Evolutionary conservation across 306 rosid genomes (phyloP), one percentile per base, ranked within the genome.

Genomic region (Calophaca sinica): DNA sequence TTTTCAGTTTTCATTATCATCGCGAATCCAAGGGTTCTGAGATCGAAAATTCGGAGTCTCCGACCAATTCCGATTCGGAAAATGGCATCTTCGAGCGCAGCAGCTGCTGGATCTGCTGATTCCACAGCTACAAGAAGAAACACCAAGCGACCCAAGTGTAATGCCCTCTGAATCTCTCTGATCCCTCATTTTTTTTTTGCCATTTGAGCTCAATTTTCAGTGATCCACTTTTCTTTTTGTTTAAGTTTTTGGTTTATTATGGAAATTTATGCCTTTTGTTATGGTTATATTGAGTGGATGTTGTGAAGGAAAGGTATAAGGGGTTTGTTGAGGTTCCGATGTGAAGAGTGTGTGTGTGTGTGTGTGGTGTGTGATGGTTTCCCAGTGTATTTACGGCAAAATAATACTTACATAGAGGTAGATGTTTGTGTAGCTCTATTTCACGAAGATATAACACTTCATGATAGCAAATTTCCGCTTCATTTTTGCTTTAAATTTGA

Each of bases 101-200:
- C 74, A n/a, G 89, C 54, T 42, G 62, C 87, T 80, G 98, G 94
- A 94, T 94, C 98, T 75, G 71, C 87, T 71, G 98, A 91, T 84
- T 20, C 88, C 29, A 70, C 94, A 4, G 80, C 92, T 68, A n/a
- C 89, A 14, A 83, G 92, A 78, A 86, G 93, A 83, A 82, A 89
- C 67, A 83, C 96, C 50, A 94, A 94, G 87, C 87, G 97, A 51
- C 98, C 98, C 20, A 91, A 94, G 84, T 94, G 98, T 94, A 87
- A 75, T 62, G 66, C 57, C 35, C 48, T 75, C 60, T 72, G 7
- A 12, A 29, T 77, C 68, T 63, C 28, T 60, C 20, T 32, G 14
- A n/a, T 81, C 50, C 67, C 1, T 52, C 46, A 8, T 49, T 1
- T 3, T 38, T 38, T 28, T 58, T 55, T 55, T 1, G 14, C 9